These are phyloP conservation scores for Fragaria nilgerrensis DNA, from an alignment of 306 rosid genomes.

Conservation along the genomic window DNA sequence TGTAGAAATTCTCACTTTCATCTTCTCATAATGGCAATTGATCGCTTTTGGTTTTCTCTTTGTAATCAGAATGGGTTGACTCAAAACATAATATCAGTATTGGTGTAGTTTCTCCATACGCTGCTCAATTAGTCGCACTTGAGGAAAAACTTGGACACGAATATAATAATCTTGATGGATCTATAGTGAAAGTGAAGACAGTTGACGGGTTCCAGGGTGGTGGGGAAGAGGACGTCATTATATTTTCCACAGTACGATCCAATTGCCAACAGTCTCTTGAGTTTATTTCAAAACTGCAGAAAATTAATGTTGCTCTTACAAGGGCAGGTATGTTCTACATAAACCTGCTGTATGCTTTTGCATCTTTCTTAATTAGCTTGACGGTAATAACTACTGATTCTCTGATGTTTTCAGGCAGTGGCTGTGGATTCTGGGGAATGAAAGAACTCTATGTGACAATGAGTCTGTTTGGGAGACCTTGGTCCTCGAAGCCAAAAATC, in stretches of 20 bases:
- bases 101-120: conserved; percentile 76
- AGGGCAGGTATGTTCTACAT: conserved; percentile 56
- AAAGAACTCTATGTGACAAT: conserved; percentile 38
- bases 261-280: conserved; percentile 31
- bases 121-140: conserved; percentile 64
- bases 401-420: conserved; percentile 46
- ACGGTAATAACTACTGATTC: background rate
- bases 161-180: conserved; percentile 40
- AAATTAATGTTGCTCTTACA: conserved; percentile 80
- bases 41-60: background rate
- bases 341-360: background rate
- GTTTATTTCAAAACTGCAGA: conserved; percentile 50
- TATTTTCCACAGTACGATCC: conserved; percentile 67
- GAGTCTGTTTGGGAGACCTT: conserved; percentile 56
- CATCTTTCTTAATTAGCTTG: background rate
- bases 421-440: conserved; percentile 78
- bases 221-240: conserved; percentile 69
- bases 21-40: background rate
- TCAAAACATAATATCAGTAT: conserved; percentile 36
- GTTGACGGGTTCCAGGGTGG: conserved; percentile 72
- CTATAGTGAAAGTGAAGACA: conserved; percentile 61
- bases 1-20: background rate
- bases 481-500: conserved; percentile 53
- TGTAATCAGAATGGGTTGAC: conserved; percentile 46
- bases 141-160: conserved; percentile 41